A percentile compares a stretch with the other conserved stretches of the same genome.
Conservation (phyloP, 2,329 filamentous ascomycete species). For the Apiospora saccharicola region DNA sequence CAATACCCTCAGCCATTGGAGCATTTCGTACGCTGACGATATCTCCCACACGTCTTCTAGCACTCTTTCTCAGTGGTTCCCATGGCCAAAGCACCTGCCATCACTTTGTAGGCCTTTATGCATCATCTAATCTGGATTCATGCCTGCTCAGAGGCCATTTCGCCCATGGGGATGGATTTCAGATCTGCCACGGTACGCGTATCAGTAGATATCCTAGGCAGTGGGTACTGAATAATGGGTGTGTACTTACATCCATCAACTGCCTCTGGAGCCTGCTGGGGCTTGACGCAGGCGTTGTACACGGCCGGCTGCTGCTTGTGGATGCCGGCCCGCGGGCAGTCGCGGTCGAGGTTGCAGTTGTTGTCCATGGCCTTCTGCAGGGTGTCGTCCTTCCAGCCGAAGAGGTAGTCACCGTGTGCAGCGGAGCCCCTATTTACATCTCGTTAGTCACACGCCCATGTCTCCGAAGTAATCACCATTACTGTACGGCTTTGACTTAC, state of each 20-base stretch:
- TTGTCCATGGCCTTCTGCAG: slow-evolving; percentile 58
- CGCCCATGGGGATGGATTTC: slow-evolving; percentile 40
- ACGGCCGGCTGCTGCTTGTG: slow-evolving; percentile 52
- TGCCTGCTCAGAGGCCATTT: slow-evolving; percentile 34
- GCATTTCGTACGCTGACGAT: neutral
- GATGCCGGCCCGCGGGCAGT: slow-evolving; percentile 53
- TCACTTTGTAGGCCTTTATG: neutral
- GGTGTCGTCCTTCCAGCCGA: slow-evolving; percentile 57
- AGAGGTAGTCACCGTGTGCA: slow-evolving; percentile 60
- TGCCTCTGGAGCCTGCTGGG: slow-evolving; percentile 55
- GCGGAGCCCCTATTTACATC: slow-evolving; percentile 47
- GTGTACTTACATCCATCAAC: slow-evolving; percentile 56
- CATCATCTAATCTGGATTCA: neutral
- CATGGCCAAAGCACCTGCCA: neutral
- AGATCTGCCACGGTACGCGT: slow-evolving; percentile 33
- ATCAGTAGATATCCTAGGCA: neutral
- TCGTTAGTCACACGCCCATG: too few species aligned
- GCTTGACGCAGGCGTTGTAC: slow-evolving; percentile 55
- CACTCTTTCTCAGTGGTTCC: too few species aligned
- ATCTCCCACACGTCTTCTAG: neutral
- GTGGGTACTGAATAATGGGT: neutral
- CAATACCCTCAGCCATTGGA: neutral
- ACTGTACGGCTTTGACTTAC: too few species aligned
- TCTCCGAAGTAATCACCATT: too few species aligned
- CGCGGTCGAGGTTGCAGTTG: slow-evolving; percentile 54